phyloP scores from a whole-genome alignment of 2,329 filamentous ascomycete genomes.

The Fusarium sp. region DNA sequence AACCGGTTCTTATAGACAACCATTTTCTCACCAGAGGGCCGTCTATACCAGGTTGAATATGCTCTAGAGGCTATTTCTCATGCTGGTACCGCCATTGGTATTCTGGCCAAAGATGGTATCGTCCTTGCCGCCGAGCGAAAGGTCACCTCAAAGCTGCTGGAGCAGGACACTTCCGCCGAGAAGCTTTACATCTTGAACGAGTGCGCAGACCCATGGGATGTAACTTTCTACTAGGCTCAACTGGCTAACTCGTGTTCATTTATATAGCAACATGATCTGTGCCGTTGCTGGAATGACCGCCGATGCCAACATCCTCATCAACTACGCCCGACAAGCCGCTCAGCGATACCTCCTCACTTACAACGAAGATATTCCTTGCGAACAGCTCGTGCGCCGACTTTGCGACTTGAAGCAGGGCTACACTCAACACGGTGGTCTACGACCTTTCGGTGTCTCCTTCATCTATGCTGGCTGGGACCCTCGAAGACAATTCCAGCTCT shows the following conservation, averaged over 20 bases:
- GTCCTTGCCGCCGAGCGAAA: constrained; percentile 98
- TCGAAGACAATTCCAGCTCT: constrained; percentile 96
- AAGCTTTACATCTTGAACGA: constrained; percentile 99
- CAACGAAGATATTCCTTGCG: constrained; percentile 99
- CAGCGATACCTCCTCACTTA: constrained; percentile 98
- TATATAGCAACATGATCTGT: constrained; percentile 96
- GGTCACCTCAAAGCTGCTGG: constrained; percentile 98
- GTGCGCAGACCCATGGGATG: constrained; percentile 64
- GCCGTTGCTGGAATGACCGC: constrained; percentile 99
- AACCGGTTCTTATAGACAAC: constrained; percentile 77
- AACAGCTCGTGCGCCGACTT: constrained; percentile 94
- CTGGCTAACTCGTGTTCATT: constrained; percentile 18
- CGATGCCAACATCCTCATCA: constrained; percentile 99
- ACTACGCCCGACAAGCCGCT: constrained; percentile 96
- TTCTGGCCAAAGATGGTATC: constrained; percentile 97
- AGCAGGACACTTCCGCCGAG: constrained; percentile 99
- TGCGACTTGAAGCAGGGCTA: constrained; percentile 99
- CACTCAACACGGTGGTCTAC: constrained; percentile 97
- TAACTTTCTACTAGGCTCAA: background rate
- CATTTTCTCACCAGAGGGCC: constrained; percentile 99
- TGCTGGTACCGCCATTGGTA: constrained; percentile 95
- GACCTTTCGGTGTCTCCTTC: constrained; percentile 98
- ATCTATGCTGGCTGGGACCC: constrained; percentile 99
- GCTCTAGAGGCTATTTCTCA: constrained; percentile 98
- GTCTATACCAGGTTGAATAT: constrained; percentile 99